Conservation (phyloP, 345 rosid species). For the Lepidium didymum region DNA sequence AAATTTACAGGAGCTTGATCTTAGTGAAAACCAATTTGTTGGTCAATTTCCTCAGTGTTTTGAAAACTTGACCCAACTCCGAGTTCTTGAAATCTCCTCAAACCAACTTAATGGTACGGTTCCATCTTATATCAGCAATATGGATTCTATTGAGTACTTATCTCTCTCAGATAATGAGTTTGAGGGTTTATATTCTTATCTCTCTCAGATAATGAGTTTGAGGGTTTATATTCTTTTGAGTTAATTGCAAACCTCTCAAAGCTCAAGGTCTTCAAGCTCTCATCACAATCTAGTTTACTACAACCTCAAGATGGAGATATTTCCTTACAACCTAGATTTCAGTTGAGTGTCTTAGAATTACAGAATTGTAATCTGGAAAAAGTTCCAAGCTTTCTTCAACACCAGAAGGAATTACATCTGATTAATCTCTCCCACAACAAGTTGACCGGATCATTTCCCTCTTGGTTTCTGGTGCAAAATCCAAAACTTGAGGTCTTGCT, state of each 20-base stretch:
- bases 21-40: neutral
- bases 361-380: neutral
- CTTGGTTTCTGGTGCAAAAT: neutral
- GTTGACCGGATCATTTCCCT: neutral
- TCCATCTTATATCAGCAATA: neutral
- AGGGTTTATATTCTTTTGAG: too few species aligned
- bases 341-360: neutral
- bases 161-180: conserved; percentile 2
- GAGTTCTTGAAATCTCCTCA: conserved; percentile 13
- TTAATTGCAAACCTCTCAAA: neutral
- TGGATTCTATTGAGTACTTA: neutral
- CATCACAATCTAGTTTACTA: neutral
- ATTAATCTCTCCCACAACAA: conserved; percentile 13
- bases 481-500: neutral
- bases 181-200: conserved; percentile 1
- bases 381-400: conserved; percentile 1
- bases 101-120: neutral
- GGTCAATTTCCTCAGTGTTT: conserved; percentile 9
- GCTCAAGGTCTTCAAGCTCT: conserved; percentile 14
- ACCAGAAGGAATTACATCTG: neutral
- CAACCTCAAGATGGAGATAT: too few species aligned
- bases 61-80: neutral
- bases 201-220: too few species aligned
- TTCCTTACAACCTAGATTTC: neutral
- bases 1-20: conserved; percentile 1